Evolutionary conservation across 768 basidiomycete species (phyloP), one percentile per base, ranked within the genome.

Genomic region (Phanerochaete sordida): DNA sequence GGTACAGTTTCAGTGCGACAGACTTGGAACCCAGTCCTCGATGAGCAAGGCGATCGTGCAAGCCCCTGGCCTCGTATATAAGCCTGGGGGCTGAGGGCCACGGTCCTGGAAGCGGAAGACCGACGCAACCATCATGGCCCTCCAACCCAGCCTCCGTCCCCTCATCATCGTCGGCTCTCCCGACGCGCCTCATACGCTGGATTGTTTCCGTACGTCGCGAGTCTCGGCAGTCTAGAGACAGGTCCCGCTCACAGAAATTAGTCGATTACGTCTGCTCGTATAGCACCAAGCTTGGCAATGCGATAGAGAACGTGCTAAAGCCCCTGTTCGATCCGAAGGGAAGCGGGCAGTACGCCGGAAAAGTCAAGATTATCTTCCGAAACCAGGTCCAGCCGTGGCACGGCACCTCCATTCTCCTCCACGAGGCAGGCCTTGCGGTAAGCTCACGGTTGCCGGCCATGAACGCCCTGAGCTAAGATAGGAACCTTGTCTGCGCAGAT

Each of bases 181-280:
- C 55, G 75, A 81, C 28, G 81, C 91, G 0, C 87, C 88, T 0
- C 90, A 94, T 66, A 91, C 89, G 1, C 78, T 94, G 50, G 92
- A 95, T 59, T 74, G 93, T 58, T 93, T 91, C 73, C 71, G 90
- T 88, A 67, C 67, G 88, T 70, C 9, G 8, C 19, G 9, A 43
- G 19, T 3, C 47, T 26, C 7, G 21, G 15, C 47, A 48, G 11
- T 60, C 16, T n/a, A 35, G 1, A 11, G 33, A 26, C 35, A 47
- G 11, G 47, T 48, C 27, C 12, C 9, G 27, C 27, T 24, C 47
- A 24, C 24, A 4, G 3, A 30, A 1, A 1, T 6, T 63, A 92
- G 90, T 93, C 75, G 93, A 93, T 72, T 93, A 90, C 71, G 90
- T 92, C 66, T 95, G 92, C 66, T 91, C 91, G 0, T 93, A 77